phyloP scores from a whole-genome alignment of 768 basidiomycete genomes.

The Termitomyces bulborhizus region DNA sequence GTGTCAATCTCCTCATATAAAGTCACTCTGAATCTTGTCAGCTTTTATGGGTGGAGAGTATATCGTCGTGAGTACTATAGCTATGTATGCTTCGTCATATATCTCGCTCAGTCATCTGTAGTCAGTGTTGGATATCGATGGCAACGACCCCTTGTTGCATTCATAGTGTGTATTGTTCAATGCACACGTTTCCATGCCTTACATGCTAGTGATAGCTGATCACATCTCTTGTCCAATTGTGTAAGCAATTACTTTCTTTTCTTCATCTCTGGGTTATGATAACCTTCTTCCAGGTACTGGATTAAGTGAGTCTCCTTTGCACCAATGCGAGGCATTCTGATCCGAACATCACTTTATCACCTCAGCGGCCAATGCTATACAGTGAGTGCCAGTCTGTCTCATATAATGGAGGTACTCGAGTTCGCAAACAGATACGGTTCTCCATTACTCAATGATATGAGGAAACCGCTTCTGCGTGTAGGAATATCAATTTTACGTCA shows the following conservation, averaged over 20 bases:
- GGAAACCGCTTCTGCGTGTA: not conserved
- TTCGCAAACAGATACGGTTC: not conserved
- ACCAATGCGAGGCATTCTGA: not conserved
- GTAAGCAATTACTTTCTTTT: not conserved
- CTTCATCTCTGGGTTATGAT: not conserved
- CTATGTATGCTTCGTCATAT: not conserved
- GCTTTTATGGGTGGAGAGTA: not conserved
- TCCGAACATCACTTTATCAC: not conserved
- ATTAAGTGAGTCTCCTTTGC: not conserved
- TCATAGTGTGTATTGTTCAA: not conserved
- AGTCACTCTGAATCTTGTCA: not conserved
- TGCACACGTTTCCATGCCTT: not conserved
- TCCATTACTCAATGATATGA: not conserved
- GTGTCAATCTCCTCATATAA: not conserved
- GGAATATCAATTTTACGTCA: not conserved
- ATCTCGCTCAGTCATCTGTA: not conserved
- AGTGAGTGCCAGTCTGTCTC: not conserved
- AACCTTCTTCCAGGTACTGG: not conserved
- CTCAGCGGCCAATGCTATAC: not conserved
- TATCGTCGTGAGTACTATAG: not conserved
- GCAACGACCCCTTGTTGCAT: not conserved
- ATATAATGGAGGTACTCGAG: not conserved
- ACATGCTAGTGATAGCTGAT: not conserved
- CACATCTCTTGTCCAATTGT: not conserved
- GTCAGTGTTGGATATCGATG: not conserved